phyloP scores from a whole-genome alignment of 768 basidiomycete species.

The Tricholoma sp. region DNA sequence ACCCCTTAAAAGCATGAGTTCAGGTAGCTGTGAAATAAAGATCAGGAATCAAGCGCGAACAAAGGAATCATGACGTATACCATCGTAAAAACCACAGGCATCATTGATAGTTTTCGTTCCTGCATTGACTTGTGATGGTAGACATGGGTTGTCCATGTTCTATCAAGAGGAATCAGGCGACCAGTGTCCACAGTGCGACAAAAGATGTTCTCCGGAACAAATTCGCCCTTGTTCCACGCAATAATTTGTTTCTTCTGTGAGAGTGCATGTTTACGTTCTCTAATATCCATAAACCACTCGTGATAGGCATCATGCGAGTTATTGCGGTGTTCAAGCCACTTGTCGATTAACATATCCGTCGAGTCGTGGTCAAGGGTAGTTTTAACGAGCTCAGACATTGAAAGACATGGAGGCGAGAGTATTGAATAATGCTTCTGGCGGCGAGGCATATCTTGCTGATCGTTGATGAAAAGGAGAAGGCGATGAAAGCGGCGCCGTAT shows the following conservation, averaged over 20 bases:
- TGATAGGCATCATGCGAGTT: constrained; percentile 61
- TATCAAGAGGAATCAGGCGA: constrained; percentile 72
- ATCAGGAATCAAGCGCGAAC: constrained; percentile 3
- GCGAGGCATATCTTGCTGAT: constrained; percentile 31
- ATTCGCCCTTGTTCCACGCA: constrained; percentile 67
- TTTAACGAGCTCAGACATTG: constrained; percentile 75
- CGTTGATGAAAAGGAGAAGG: constrained; percentile 1
- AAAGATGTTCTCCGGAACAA: constrained; percentile 76
- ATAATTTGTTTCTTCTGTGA: constrained; percentile 46
- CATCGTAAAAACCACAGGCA: constrained; percentile 80
- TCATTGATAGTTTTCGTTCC: constrained; percentile 68
- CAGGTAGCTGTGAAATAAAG: constrained; percentile 49
- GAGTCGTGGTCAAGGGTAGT: constrained; percentile 74
- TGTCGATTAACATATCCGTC: constrained; percentile 77
- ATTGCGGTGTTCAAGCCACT: constrained; percentile 73
- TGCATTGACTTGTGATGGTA: constrained; percentile 75
- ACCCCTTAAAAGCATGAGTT: constrained; percentile 73
- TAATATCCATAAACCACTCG: constrained; percentile 70
- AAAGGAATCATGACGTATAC: constrained; percentile 29
- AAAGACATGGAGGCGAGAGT: constrained; percentile 58
- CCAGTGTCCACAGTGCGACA: constrained; percentile 76
- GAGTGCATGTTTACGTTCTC: constrained; percentile 59
- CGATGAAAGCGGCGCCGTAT: constrained; percentile 3
- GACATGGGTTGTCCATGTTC: constrained; percentile 79
- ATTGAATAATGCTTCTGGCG: constrained; percentile 53